Percentiles rank a stretch among this genome's conserved stretches.
These are phyloP conservation scores for Penicillium arizonense DNA, from an alignment of 495 filamentous ascomycete genomes.

Conservation along the genomic window DNA sequence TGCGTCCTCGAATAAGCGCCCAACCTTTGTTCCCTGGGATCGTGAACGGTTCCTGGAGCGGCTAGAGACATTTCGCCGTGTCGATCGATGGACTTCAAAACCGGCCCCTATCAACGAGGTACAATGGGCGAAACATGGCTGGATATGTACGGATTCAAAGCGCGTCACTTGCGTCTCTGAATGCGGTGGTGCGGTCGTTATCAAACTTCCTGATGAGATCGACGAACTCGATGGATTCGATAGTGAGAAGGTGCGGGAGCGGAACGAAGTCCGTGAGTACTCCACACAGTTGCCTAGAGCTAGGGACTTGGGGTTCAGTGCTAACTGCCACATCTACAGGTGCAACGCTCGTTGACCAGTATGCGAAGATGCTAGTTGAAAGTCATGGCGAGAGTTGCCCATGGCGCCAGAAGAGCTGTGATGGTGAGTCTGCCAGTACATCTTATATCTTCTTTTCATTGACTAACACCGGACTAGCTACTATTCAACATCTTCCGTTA, in stretches of 20 bases:
- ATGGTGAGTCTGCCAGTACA: constrained; percentile 52
- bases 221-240: constrained; percentile 49
- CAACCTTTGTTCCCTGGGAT: constrained; percentile 78
- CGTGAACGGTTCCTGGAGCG: constrained; percentile 78
- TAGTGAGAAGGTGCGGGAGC: constrained; percentile 59
- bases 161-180: constrained; percentile 77
- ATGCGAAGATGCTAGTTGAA: constrained; percentile 65
- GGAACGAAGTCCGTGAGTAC: constrained; percentile 58
- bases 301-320: background rate
- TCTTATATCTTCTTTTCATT: background rate
- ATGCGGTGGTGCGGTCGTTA: constrained; percentile 77
- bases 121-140: constrained; percentile 92
- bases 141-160: constrained; percentile 80
- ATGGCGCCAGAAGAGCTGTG: constrained; percentile 82
- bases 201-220: constrained; percentile 68
- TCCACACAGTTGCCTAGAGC: too few species aligned
- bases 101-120: constrained; percentile 80
- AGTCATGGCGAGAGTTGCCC: constrained; percentile 81
- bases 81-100: constrained; percentile 82
- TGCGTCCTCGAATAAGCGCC: constrained; percentile 33
- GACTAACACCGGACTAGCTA: constrained; percentile 32
- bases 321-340: constrained; percentile 26
- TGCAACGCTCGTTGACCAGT: constrained; percentile 70
- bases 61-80: constrained; percentile 82
- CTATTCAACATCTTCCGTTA: constrained; percentile 56